Evolutionary conservation across 1,284 basidiomycete genomes (phyloP).

Genomic region (Prillingera fragicola): DNA sequence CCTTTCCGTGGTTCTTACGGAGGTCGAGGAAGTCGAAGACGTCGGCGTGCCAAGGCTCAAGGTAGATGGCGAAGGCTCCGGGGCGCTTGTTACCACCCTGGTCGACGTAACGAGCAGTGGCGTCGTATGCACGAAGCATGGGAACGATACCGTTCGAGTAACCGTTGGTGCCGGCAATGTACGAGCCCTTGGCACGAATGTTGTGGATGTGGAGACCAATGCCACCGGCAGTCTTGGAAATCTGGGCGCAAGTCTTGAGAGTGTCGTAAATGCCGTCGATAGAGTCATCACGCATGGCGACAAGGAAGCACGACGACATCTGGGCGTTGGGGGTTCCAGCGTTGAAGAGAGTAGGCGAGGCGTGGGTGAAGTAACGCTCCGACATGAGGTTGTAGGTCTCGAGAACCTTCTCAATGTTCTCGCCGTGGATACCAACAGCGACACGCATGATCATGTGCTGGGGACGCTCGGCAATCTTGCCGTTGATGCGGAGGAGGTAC

Average conservation of each 20-base stretch:
- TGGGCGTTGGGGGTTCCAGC: slow-evolving; percentile 94
- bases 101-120: slow-evolving; percentile 97
- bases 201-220: slow-evolving; percentile 96
- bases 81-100: slow-evolving; percentile 99
- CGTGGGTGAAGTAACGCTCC: slow-evolving; percentile 95
- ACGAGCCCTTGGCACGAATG: slow-evolving; percentile 87
- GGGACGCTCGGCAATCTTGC: slow-evolving; percentile 92
- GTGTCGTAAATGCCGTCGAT: slow-evolving; percentile 99
- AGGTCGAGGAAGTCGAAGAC: slow-evolving; percentile 97
- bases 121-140: slow-evolving; percentile 97
- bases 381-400: slow-evolving; percentile 96
- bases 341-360: slow-evolving; percentile 97
- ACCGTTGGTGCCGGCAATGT: slow-evolving; percentile 72
- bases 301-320: slow-evolving; percentile 95
- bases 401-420: slow-evolving; percentile 80
- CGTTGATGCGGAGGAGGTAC: slow-evolving; percentile 90
- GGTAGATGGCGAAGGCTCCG: slow-evolving; percentile 95
- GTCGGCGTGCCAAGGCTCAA: slow-evolving; percentile 97
- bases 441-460: slow-evolving; percentile 99
- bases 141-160: slow-evolving; percentile 99
- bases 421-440: slow-evolving; percentile 92
- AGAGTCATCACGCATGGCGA: slow-evolving; percentile 97
- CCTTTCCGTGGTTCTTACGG: slow-evolving; percentile 98
- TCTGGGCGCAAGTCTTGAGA: slow-evolving; percentile 97
- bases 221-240: slow-evolving; percentile 97